Evolutionary conservation across 2,329 filamentous ascomycete species (phyloP), one percentile per base, ranked within the genome.

Genomic region (Cordyceps militaris): DNA sequence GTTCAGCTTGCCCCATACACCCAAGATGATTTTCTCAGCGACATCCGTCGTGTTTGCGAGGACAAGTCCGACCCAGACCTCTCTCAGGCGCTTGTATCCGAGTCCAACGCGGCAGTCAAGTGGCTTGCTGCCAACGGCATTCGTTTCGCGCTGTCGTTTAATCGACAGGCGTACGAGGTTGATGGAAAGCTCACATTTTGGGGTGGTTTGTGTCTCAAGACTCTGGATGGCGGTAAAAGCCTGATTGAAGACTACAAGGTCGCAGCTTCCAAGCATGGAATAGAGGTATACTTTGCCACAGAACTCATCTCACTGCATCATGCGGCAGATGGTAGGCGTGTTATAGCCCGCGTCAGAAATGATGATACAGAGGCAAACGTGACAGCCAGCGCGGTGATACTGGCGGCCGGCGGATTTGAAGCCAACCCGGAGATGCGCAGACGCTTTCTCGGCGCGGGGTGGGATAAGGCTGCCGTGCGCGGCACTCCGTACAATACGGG

Each of bases 401-500:
- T 85, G 1, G 79, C 80, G 1, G 81, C 82, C 11, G 85, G 85
- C 1, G 85, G 85, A 0, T 87, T 87, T 63, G 83, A 87, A 68
- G 77, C 83, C 11, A 85, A 80, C 55, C 73, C 83, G 0, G 71
- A 75, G 3, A 74, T 87, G 73, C 75, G 83, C 9, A 70, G 74
- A 4, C 76, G 82, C 59, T 75, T 72, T 57, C 71, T 79, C 21
- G 84, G 84, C 0, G 78, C 80, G 0, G 77, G 76, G 0, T 88
- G 85, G 85, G 83, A 87, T 61, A 67, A 80, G 13, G 84, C 84
- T 1, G 71, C 73, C 50, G 84, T 87, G 0, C 76, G 84, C 36
- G 84, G 85, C 9, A 86, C 83, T 0, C 83, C 81, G 0, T 85
- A 81, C 66, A 88, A 87, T 61, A 84, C 79, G 0, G 85, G 85